Base-by-base conservation (phyloP, 2,329 filamentous ascomycete genomes). In the Cryphonectria nitschkei region DNA sequence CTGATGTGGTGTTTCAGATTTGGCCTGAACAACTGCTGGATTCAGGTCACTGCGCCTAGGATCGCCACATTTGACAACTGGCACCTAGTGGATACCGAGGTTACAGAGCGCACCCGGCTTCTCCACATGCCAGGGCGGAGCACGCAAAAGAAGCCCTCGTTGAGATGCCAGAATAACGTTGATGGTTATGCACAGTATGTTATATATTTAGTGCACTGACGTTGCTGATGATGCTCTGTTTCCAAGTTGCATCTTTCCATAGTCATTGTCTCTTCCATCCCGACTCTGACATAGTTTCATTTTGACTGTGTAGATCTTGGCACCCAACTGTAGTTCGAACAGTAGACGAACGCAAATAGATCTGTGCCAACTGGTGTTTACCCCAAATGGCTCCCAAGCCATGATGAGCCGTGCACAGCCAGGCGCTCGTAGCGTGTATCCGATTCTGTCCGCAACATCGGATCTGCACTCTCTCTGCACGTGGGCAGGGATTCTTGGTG, bases 1-100 rank as follows among this genome's bases (percentile, higher is more conserved):
- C 54, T 43, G 65, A 60, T 58, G 69, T 70, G n/a, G 65, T 70
- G 69, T 70, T 70, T 70, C 69, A 70, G 34, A 65, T 68, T 65
- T 61, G 64, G 65, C 69, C 65, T 60, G 46, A 50, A 50, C 46
- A 60, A 50, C 69, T 65, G 58, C 69, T 63, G 65, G 56, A 50
- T 68, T 67, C 61, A 43, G 68, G 37, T 69, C 66, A 58, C 41
- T 63, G 68, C 62, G 50, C 56, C 22, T 60, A 46, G 58, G 63
- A 34, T 37, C 62, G 65, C 63, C 65, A 50, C 60, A 39, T 60
- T 69, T 58, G 54, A 58, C 29, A 58, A 58, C 54, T 58, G 29
- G 68, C 62, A 63, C 43, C 41, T 52, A 37, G 56, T 63, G 61
- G 61, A 22, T 32, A 29, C 63, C 26, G 39, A 29, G 52, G 52